Base-by-base conservation (phyloP, 768 basidiomycete species). In the Rhodotorula toruloides region DNA sequence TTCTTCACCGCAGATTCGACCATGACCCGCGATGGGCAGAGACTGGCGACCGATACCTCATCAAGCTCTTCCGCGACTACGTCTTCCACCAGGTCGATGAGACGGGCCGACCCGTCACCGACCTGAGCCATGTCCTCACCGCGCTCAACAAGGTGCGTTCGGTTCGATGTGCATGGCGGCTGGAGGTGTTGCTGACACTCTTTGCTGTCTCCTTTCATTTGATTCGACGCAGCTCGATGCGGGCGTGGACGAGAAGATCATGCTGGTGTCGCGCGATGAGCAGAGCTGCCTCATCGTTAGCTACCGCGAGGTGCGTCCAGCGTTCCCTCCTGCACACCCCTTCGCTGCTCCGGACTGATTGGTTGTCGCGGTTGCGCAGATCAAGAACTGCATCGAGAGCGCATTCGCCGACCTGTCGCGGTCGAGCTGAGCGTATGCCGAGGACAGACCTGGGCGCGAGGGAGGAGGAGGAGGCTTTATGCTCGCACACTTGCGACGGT, bases 71-170 rank as follows among this genome's bases (percentile, higher is more conserved):
- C 83, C 84, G 96, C 25, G 96, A 99, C 77, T 93, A 89, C 73
- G 92, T 99, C 32, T 99, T 99, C 78, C 96, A 99, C 76, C 92
- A 96, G 77, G 87, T 96, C 47, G 92, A 96, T 70, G 90, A 91
- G 75, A 83, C 84, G 71, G 90, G 91, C 16, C 86, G 87, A 58
- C 93, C 96, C 1, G 85, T 96, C 25, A 81, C 97, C 62, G 92
- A 93, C 75, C 79, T 99, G 65, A 84, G 86, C 0, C 93, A 98
- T 79, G 93, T 99, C 17, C 79, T 99, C 31, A 84, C 87, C 3
- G 91, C 90, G 75, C 79, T 99, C 70, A 98, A 93, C 82, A 99
- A 98, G 85, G 90, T 87, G 52, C 31, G 54, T 44, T 43, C 31
- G 48, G 25, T 22, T 16, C 39, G n/a, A n/a, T n/a, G n/a, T n/a